Percentiles rank a stretch among this genome's conserved stretches.
Conservation (phyloP, 768 basidiomycete species). For the Terana coerulea region DNA sequence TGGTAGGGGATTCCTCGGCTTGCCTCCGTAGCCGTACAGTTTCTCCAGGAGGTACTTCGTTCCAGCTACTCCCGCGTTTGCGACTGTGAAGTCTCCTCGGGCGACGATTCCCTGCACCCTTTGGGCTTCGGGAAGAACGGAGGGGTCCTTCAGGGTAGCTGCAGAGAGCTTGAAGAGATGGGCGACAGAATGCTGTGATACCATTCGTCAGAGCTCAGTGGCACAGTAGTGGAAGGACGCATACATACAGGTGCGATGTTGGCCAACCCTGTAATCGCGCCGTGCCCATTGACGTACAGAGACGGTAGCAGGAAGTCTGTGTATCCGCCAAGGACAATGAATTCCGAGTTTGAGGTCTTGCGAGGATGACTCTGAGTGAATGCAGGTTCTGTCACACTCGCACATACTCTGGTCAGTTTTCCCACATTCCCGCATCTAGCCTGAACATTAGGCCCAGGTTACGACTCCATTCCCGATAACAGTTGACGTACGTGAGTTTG, state of each 20-base stretch:
- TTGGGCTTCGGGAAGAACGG: conserved; percentile 64
- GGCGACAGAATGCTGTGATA: conserved; percentile 47
- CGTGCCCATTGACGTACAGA: conserved; percentile 69
- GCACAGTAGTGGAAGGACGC: neutral
- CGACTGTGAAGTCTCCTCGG: conserved; percentile 75
- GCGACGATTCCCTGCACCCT: conserved; percentile 78
- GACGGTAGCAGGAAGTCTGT: conserved; percentile 80
- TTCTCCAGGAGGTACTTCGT: conserved; percentile 79
- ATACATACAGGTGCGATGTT: conserved; percentile 71
- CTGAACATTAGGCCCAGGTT: conserved; percentile 5
- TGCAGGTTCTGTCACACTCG: conserved; percentile 50
- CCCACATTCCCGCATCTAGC: conserved; percentile 86
- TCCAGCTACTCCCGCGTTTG: conserved; percentile 72
- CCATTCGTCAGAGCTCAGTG: neutral
- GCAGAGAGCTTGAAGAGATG: conserved; percentile 63
- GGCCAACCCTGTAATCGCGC: conserved; percentile 87
- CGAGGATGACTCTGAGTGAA: conserved; percentile 65
- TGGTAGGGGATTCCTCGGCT: conserved; percentile 73
- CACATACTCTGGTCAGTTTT: conserved; percentile 82
- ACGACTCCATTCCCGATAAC: neutral
- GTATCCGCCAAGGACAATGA: conserved; percentile 85
- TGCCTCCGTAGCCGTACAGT: conserved; percentile 77
- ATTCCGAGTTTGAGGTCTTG: conserved; percentile 60
- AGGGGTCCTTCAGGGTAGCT: conserved; percentile 49
- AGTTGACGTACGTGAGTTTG: conserved; percentile 73